phyloP scores from a whole-genome alignment of 2,329 filamentous ascomycete species.

The Chaetomiaceae sp. region DNA sequence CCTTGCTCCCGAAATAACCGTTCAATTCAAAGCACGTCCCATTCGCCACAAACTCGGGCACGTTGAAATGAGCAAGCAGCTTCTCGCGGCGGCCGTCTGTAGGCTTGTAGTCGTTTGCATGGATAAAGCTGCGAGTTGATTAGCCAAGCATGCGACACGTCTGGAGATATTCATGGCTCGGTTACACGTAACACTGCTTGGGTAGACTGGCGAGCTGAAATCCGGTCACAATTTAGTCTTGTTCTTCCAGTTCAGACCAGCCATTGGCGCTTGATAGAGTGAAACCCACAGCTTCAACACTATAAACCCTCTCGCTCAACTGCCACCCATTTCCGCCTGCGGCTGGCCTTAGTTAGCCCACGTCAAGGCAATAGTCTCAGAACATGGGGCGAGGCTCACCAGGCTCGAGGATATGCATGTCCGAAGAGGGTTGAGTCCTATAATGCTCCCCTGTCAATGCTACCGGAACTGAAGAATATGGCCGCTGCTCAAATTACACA shows the following conservation, averaged over 20 bases:
- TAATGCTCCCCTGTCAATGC: no score
- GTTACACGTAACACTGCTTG: conserved; percentile 16
- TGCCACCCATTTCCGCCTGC: neutral
- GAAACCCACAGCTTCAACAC: neutral
- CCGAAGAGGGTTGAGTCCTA: no score
- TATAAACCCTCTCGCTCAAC: neutral
- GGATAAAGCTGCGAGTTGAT: conserved; percentile 14
- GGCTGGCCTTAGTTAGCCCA: neutral
- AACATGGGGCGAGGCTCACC: neutral
- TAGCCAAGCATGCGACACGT: neutral
- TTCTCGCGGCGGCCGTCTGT: conserved; percentile 10
- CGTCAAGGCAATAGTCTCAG: neutral
- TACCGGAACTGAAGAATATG: no score
- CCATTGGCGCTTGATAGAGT: no score
- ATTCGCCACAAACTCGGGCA: conserved; percentile 19
- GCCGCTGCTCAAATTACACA: no score
- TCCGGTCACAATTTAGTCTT: neutral
- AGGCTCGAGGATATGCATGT: neutral
- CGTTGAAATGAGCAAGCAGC: conserved; percentile 19
- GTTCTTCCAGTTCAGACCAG: no score
- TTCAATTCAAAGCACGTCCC: conserved; percentile 23
- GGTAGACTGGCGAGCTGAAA: conserved; percentile 7
- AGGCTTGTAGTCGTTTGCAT: conserved; percentile 15
- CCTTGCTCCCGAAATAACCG: conserved; percentile 21
- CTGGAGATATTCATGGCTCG: no score